These are phyloP conservation scores for Stemphylium beticola DNA, from an alignment of 2,329 filamentous ascomycete genomes.

Conservation along the genomic window DNA sequence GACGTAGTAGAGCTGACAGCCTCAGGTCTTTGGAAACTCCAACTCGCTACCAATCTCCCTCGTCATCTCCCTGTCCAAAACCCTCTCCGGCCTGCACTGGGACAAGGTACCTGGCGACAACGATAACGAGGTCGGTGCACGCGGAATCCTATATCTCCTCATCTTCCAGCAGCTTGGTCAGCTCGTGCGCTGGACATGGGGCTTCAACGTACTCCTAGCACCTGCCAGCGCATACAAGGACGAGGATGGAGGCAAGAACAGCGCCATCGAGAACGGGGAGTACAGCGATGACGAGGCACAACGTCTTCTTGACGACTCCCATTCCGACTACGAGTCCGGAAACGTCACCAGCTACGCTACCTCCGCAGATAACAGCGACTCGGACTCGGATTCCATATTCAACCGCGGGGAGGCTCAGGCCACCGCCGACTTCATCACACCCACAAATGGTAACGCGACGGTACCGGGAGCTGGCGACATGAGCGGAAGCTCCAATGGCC, in stretches of 20 bases:
- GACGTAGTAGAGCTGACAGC: slow-evolving; percentile 20
- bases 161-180: slow-evolving; percentile 98
- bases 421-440: slow-evolving; percentile 48
- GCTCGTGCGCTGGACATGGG: slow-evolving; percentile 96
- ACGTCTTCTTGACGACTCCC: slow-evolving; percentile 48
- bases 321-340: slow-evolving; percentile 57
- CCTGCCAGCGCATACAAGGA: slow-evolving; percentile 76
- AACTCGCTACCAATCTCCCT: slow-evolving; percentile 97
- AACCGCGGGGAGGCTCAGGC: slow-evolving; percentile 41
- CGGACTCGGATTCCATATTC: slow-evolving; percentile 36
- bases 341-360: slow-evolving; percentile 52
- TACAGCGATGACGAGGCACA: slow-evolving; percentile 58
- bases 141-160: slow-evolving; percentile 92
- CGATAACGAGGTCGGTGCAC: slow-evolving; percentile 90
- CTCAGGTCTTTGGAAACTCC: slow-evolving; percentile 89
- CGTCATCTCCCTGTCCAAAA: slow-evolving; percentile 91
- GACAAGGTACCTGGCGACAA: slow-evolving; percentile 89
- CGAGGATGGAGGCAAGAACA: slow-evolving; percentile 57
- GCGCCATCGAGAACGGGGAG: slow-evolving; percentile 57
- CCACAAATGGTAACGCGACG: slow-evolving; percentile 57
- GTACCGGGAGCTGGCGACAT: slow-evolving; percentile 48
- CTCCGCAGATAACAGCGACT: slow-evolving; percentile 35
- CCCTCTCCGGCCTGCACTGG: slow-evolving; percentile 91
- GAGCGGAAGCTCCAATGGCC: slow-evolving; percentile 47
- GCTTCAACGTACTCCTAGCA: slow-evolving; percentile 91